Percentiles rank a stretch among this genome's conserved stretches.
Conservation (phyloP, 257 asterid genomes). For the Avicennia marina region DNA sequence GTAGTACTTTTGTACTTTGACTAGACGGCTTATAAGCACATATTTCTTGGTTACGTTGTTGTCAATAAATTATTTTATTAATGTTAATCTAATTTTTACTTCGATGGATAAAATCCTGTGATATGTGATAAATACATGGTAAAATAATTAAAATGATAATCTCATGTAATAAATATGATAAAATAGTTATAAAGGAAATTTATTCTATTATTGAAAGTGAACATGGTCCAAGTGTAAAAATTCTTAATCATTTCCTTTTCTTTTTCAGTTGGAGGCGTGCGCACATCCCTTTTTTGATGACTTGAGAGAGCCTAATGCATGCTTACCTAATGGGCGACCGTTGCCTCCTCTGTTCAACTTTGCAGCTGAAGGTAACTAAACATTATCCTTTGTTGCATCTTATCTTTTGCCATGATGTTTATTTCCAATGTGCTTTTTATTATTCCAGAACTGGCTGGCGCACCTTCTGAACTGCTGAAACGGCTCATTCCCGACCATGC, state of each 20-base stretch:
- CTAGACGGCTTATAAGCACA: no score
- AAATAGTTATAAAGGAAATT: no score
- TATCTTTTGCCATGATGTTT: not conserved
- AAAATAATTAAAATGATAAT: no score
- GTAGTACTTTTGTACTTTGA: not conserved
- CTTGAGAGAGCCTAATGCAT: constrained; percentile 61
- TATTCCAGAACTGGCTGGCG: constrained; percentile 40
- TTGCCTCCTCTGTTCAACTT: constrained; percentile 83
- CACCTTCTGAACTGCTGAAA: constrained; percentile 40
- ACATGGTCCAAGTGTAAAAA: no score
- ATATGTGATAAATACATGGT: no score
- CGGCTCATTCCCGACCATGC: constrained; percentile 47
- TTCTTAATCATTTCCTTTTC: not conserved
- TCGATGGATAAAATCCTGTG: no score
- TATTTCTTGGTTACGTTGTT: no score
- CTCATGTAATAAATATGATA: no score
- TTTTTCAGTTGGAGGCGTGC: constrained; percentile 86
- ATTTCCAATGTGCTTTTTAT: not conserved
- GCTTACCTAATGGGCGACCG: constrained; percentile 68
- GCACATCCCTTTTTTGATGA: constrained; percentile 90
- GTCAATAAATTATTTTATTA: no score
- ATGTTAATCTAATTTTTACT: no score
- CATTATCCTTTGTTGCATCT: not conserved
- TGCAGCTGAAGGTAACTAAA: constrained; percentile 58
- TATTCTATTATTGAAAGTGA: no score